These are phyloP conservation scores for Fraxinus albicans DNA, from an alignment of 305 asterid genomes.

Conservation along the genomic window DNA sequence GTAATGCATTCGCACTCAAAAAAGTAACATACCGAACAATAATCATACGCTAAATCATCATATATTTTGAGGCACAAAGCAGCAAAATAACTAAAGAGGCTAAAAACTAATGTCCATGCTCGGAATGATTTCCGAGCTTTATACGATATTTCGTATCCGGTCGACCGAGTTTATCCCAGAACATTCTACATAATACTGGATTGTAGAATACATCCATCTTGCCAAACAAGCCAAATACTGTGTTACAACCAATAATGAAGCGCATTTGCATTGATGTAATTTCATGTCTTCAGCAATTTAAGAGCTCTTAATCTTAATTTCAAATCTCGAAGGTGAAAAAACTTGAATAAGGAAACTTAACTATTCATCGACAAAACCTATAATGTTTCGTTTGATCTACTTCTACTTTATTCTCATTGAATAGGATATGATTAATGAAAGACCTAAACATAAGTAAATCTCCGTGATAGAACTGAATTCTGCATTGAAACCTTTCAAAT, in stretches of 20 bases:
- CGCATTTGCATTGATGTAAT: background rate
- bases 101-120: background rate
- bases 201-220: background rate
- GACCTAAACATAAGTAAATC: conserved; percentile 34
- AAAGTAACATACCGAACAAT: background rate
- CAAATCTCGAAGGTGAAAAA: background rate
- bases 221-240: background rate
- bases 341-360: background rate
- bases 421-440: conserved; percentile 28
- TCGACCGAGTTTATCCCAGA: background rate
- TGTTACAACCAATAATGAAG: background rate
- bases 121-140: background rate
- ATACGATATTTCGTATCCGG: background rate
- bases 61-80: background rate
- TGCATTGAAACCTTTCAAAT: conserved; percentile 19
- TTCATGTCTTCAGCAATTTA: background rate
- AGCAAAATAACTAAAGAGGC: background rate
- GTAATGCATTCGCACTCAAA: background rate
- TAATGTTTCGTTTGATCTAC: conserved; percentile 36
- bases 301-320: background rate
- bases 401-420: conserved; percentile 34
- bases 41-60: background rate
- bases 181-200: background rate
- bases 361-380: conserved; percentile 20
- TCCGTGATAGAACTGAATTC: conserved; percentile 23